phyloP scores from a whole-genome alignment of 108 stramenopile species.

The Thalassiosira profunda region DNA sequence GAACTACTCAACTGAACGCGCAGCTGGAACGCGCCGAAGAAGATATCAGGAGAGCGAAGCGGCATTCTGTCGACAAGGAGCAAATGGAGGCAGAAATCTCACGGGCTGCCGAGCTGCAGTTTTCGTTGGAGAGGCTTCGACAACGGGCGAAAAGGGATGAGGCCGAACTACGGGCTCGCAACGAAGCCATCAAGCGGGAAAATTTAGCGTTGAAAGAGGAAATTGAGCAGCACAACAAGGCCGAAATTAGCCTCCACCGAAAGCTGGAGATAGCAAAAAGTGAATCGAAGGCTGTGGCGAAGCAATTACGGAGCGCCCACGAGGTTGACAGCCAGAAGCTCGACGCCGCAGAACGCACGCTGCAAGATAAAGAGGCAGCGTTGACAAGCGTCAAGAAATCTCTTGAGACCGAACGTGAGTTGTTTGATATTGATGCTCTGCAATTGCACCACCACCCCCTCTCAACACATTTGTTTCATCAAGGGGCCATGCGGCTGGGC shows the following conservation, averaged over 20 bases:
- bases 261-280: slow-evolving; percentile 14
- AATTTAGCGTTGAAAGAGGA: slow-evolving; percentile 9
- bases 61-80: slow-evolving; percentile 1
- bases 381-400: slow-evolving; percentile 1
- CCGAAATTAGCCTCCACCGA: slow-evolving; percentile 6
- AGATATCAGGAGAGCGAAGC: slow-evolving; percentile 9
- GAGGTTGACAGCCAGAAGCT: slow-evolving; percentile 16
- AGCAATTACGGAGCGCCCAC: slow-evolving; percentile 9
- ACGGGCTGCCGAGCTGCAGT: slow-evolving; percentile 8
- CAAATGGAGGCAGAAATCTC: slow-evolving; percentile 17
- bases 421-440: background rate
- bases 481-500: slow-evolving; percentile 25
- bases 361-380: slow-evolving; percentile 1
- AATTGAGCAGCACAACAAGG: slow-evolving; percentile 1
- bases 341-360: too few relatives aligned
- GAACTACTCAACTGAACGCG: slow-evolving; percentile 10
- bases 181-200: slow-evolving; percentile 2
- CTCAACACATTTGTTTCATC: background rate
- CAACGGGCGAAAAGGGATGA: slow-evolving; percentile 22
- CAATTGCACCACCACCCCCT: background rate
- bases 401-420: slow-evolving; percentile 25
- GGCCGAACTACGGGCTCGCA: slow-evolving; percentile 3
- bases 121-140: slow-evolving; percentile 13
- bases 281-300: slow-evolving; percentile 10
- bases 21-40: slow-evolving; percentile 24